These are phyloP conservation scores for Solanum pinnatisectum DNA, from an alignment of 257 asterid genomes.

Conservation along the genomic window DNA sequence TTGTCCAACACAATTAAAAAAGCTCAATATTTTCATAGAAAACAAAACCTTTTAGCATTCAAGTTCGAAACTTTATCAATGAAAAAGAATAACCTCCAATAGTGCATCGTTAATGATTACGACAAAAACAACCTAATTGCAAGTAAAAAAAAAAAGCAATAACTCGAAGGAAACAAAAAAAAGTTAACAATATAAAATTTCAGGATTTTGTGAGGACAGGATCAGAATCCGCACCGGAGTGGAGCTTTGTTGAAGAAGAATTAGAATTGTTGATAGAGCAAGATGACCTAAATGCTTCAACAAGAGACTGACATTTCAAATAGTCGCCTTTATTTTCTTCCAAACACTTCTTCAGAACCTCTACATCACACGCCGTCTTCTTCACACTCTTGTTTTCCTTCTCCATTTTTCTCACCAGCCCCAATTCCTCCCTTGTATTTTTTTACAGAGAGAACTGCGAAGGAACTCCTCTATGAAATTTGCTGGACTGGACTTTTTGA, in stretches of 20 bases:
- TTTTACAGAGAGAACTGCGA: not conserved
- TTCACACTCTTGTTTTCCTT: constrained; percentile 16
- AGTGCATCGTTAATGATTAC: not conserved
- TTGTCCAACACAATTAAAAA: not conserved
- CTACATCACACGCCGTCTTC: constrained; percentile 47
- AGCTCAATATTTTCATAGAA: not conserved
- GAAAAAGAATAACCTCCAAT: not conserved
- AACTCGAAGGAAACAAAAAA: not conserved
- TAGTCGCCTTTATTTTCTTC: constrained; percentile 55
- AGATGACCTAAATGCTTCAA: constrained; percentile 53
- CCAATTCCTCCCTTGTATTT: not conserved
- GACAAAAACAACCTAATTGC: not conserved
- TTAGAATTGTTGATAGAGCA: constrained; percentile 39
- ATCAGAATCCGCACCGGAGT: not conserved
- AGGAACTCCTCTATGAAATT: not conserved
- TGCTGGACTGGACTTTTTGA: not conserved
- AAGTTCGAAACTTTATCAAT: not conserved
- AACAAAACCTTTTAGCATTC: not conserved
- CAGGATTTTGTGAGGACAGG: not conserved
- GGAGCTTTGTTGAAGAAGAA: constrained; percentile 10
- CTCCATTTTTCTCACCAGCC: constrained; percentile 9
- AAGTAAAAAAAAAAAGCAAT: not conserved
- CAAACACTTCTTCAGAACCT: constrained; percentile 60
- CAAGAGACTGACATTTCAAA: constrained; percentile 49
- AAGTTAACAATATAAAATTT: not conserved